Evolutionary conservation across 129 eudicot genomes (phyloP).

Genomic region (Centella asiatica): DNA sequence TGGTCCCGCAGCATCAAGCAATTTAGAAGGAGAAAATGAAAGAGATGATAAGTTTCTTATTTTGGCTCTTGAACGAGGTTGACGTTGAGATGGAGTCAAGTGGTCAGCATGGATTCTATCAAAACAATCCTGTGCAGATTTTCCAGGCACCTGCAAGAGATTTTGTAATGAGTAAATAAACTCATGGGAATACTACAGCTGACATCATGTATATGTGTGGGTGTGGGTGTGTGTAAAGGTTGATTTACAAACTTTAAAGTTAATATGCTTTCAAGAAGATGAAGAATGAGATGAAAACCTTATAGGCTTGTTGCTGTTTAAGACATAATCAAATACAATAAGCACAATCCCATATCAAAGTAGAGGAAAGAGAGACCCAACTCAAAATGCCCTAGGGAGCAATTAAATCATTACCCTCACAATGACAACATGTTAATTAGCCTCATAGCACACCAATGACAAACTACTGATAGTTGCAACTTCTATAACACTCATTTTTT

Average conservation of each 20-base stretch:
- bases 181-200: not conserved
- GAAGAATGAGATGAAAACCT: not conserved
- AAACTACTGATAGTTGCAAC: not conserved
- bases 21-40: conserved; percentile 37
- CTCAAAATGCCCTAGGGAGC: not conserved
- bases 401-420: not conserved
- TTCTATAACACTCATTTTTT: too few relatives aligned
- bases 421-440: not conserved
- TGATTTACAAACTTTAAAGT: not conserved
- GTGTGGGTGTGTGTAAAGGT: not conserved
- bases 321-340: not conserved
- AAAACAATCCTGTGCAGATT: conserved; percentile 89
- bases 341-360: not conserved
- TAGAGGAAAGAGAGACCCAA: too few relatives aligned
- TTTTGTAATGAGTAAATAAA: not conserved
- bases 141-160: conserved; percentile 81
- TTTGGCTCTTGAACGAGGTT: conserved; percentile 42
- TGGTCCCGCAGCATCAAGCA: conserved; percentile 37
- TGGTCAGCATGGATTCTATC: conserved; percentile 70
- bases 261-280: not conserved
- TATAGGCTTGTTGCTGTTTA: not conserved
- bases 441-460: not conserved
- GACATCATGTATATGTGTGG: too few relatives aligned
- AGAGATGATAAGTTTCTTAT: conserved; percentile 21
- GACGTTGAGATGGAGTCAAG: conserved; percentile 64